These are phyloP conservation scores for Juncus effusus DNA, from an alignment of 176 grass and related monocot genomes.

Conservation along the genomic window DNA sequence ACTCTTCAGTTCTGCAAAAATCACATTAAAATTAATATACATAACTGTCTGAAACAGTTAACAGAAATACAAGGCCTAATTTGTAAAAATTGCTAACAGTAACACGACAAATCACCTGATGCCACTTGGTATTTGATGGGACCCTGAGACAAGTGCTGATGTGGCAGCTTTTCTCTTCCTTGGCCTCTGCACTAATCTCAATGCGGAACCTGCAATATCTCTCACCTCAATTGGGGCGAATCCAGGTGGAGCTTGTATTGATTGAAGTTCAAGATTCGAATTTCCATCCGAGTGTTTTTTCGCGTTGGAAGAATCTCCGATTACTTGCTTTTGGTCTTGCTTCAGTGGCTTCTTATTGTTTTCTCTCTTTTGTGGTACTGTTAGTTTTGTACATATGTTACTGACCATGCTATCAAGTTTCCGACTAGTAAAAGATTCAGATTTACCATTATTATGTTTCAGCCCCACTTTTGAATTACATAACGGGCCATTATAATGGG, in stretches of 20 bases:
- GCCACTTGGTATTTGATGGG: constrained; percentile 18
- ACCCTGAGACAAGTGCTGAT: constrained; percentile 13
- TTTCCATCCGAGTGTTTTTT: background rate
- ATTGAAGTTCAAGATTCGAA: no score
- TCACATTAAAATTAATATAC: constrained; percentile 20
- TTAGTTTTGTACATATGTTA: constrained; percentile 10
- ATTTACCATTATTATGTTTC: background rate
- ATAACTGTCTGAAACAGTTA: background rate
- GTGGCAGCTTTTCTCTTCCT: constrained; percentile 30
- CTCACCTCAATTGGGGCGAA: constrained; percentile 26
- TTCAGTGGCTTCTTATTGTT: constrained; percentile 8
- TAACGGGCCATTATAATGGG: background rate
- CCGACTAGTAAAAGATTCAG: background rate
- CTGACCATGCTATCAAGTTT: constrained; percentile 25
- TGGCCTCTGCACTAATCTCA: constrained; percentile 6
- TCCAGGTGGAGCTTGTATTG: background rate
- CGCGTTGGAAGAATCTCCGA: background rate
- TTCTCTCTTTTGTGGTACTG: background rate
- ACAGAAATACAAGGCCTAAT: background rate
- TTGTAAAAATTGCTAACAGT: background rate
- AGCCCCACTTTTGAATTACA: background rate
- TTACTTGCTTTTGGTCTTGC: constrained; percentile 30
- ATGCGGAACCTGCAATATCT: constrained; percentile 18
- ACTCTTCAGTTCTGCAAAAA: constrained; percentile 20
- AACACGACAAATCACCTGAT: constrained; percentile 30